phyloP scores from a whole-genome alignment of 2,329 filamentous ascomycete species.

The Tolypocladium capitatum region DNA sequence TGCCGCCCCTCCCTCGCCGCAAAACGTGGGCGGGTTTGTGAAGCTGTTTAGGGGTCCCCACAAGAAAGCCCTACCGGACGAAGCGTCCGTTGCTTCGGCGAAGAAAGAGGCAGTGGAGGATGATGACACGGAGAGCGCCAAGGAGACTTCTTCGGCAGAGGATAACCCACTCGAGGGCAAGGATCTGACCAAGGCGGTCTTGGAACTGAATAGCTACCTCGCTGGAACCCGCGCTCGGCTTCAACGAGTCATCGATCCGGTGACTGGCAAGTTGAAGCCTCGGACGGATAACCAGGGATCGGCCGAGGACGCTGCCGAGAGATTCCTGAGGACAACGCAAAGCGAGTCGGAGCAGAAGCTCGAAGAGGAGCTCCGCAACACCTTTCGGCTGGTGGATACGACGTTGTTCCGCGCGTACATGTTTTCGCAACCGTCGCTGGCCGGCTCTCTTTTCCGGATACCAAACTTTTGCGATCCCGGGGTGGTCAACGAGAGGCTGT shows the following conservation, averaged over 20 bases:
- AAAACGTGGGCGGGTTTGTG: conserved; percentile 33
- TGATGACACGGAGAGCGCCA: conserved; percentile 42
- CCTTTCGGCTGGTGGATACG: conserved; percentile 80
- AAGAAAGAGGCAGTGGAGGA: conserved; percentile 36
- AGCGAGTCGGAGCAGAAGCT: conserved; percentile 46
- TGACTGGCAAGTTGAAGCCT: conserved; percentile 47
- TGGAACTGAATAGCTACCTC: conserved; percentile 75
- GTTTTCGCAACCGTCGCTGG: conserved; percentile 75
- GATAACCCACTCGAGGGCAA: conserved; percentile 58
- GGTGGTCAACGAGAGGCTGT: conserved; percentile 84
- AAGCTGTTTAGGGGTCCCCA: conserved; percentile 37
- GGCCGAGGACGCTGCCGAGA: conserved; percentile 38
- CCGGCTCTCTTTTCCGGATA: conserved; percentile 82
- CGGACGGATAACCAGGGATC: conserved; percentile 28
- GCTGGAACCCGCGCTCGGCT: conserved; percentile 65
- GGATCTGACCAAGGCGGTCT: conserved; percentile 68
- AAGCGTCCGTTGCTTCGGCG: conserved; percentile 46
- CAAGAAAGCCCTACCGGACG: conserved; percentile 36
- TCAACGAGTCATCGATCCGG: conserved; percentile 48
- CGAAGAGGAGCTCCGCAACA: conserved; percentile 57
- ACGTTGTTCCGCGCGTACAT: conserved; percentile 91
- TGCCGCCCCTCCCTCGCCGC: conserved; percentile 20
- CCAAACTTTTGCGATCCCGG: conserved; percentile 95
- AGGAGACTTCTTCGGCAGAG: conserved; percentile 23
- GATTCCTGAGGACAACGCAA: conserved; percentile 34